phyloP scores from a whole-genome alignment of 345 rosid species.

The Odontarrhena argentea region DNA sequence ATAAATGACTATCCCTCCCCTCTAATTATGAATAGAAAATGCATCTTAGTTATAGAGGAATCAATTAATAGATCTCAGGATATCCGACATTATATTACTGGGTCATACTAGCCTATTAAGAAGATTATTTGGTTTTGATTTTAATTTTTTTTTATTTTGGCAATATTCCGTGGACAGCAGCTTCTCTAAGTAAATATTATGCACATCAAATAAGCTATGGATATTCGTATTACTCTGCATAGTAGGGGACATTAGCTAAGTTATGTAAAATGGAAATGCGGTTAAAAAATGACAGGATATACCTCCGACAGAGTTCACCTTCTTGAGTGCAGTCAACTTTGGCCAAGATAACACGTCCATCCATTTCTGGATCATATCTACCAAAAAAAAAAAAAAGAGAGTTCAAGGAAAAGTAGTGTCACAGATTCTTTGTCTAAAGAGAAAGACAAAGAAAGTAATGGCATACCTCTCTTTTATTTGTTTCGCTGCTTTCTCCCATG shows the following conservation, averaged over 20 bases:
- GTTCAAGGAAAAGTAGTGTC: slow-evolving; percentile 17
- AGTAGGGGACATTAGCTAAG: background rate
- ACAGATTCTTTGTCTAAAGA: slow-evolving; percentile 14
- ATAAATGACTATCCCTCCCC: slow-evolving; percentile 7
- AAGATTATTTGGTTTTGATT: slow-evolving; percentile 6
- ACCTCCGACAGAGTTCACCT: slow-evolving; percentile 88
- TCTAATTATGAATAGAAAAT: slow-evolving; percentile 9
- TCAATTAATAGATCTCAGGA: slow-evolving; percentile 11
- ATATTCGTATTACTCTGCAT: background rate
- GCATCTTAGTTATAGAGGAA: slow-evolving; percentile 17
- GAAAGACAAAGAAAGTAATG: slow-evolving; percentile 16
- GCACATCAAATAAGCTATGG: slow-evolving; percentile 14
- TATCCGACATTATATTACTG: slow-evolving; percentile 15
- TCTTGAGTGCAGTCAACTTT: slow-evolving; percentile 90
- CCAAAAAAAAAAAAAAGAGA: slow-evolving; percentile 29
- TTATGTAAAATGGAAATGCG: slow-evolving; percentile 19
- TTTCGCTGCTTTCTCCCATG: slow-evolving; percentile 97
- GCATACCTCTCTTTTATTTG: slow-evolving; percentile 74
- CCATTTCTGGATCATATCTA: slow-evolving; percentile 93
- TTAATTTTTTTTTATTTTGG: too few species aligned
- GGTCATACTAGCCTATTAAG: slow-evolving; percentile 11
- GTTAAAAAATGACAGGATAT: slow-evolving; percentile 34
- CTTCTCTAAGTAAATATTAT: slow-evolving; percentile 11
- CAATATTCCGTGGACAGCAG: background rate
- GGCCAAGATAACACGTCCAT: slow-evolving; percentile 86